A percentile compares a stretch with the other conserved stretches of the same genome.
Evolutionary conservation across 2,329 filamentous ascomycete genomes (phyloP).

Genomic region (Trichophyton schoenleinii): DNA sequence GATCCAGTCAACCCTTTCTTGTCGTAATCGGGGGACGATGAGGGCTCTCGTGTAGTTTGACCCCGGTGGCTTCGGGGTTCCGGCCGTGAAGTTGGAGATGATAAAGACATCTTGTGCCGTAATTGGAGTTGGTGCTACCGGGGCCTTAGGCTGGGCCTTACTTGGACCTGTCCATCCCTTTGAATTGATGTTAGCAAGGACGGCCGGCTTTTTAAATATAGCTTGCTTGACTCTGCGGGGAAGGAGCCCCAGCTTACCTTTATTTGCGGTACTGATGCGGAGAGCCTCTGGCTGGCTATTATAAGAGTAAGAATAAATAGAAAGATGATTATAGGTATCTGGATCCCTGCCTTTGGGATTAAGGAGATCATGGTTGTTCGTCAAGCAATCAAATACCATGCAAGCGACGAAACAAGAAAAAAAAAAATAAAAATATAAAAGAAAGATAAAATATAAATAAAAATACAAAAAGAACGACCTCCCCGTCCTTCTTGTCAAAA

Average conservation of each 20-base stretch:
- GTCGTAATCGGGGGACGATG: conserved; percentile 41
- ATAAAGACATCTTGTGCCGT: background rate
- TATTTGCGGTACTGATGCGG: background rate
- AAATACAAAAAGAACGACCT: background rate
- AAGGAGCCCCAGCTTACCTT: background rate
- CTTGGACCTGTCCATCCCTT: background rate
- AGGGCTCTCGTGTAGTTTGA: conserved; percentile 41
- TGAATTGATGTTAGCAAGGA: background rate
- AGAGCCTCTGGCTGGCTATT: background rate
- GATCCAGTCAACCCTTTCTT: conserved; percentile 46
- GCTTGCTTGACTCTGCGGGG: background rate
- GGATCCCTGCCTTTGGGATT: background rate
- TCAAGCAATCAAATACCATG: background rate
- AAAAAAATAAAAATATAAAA: background rate
- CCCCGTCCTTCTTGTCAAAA: too few relatives aligned
- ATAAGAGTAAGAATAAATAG: background rate
- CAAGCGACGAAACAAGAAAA: background rate
- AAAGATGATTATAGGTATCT: background rate
- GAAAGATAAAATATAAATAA: too few relatives aligned
- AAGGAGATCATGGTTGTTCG: background rate
- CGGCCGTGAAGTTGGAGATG: conserved; percentile 15
- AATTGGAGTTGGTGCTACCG: background rate
- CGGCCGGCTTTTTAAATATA: background rate
- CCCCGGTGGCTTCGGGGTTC: conserved; percentile 32
- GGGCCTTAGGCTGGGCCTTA: background rate